Base-by-base conservation (phyloP, 2,329 filamentous ascomycete genomes). In the Nigrospora osmanthi region DNA sequence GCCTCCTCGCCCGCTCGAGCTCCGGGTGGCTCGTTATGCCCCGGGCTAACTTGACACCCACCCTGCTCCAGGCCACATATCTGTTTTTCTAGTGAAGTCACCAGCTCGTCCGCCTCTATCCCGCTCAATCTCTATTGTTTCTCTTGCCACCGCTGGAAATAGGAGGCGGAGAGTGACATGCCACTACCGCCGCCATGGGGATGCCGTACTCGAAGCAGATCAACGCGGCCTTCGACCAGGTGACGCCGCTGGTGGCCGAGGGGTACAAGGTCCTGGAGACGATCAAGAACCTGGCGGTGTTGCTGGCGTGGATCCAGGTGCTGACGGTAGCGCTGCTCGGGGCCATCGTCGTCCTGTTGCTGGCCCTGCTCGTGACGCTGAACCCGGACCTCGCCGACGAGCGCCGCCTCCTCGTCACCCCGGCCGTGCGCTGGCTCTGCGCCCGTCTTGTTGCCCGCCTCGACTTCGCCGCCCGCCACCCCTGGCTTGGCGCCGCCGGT, bases 131-230 rank as follows among this genome's bases (percentile, higher is more conserved):
- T n/a, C n/a, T n/a, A n/a, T n/a, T n/a, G n/a, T n/a, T n/a, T n/a
- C n/a, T n/a, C n/a, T n/a, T n/a, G n/a, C n/a, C n/a, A n/a, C n/a
- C 19, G 19, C 19, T 6, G 9, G 23, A 10, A 28, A 28, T n/a
- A n/a, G n/a, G 9, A 28, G 23, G 23, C 5, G 9, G 9, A 28
- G 23, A 28, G 23, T 4, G 23, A 28, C 23, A 23, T 28, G 23
- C 23, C 23, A 10, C 23, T 7, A 10, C 23, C 23, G 5, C 7
- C 7, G 23, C 7, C 7, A 75, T 75, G 72, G 72, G 72, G 12
- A 68, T 76, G 42, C 73, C 72, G 1, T 76, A 74, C 58, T 73
- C 69, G 13, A 68, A 66, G 52, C 64, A 75, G 49, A 75, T 75
- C 51, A 68, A 73, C 52, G 60, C 67, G 3, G 72, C 72, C 34